A percentile compares a stretch with the other conserved stretches of the same genome.
Conservation (phyloP, 2,329 filamentous ascomycete genomes). For the Aspergillus ibericus region DNA sequence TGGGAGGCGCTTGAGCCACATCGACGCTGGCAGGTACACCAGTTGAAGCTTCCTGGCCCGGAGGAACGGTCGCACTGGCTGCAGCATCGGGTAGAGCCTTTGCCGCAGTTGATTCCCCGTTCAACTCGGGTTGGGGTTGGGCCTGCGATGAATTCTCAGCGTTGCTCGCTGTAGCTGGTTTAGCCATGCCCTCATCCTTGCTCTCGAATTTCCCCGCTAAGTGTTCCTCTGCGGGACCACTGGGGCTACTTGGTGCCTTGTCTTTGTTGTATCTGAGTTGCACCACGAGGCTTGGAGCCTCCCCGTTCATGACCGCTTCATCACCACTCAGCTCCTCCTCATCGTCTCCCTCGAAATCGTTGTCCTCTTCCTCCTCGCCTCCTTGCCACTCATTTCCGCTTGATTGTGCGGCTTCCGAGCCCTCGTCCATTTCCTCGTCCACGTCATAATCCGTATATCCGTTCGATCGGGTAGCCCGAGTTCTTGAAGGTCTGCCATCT, state of each 20-base stretch:
- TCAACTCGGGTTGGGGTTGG: conserved; percentile 7
- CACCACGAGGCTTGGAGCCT: conserved; percentile 68
- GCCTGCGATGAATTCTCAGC: conserved; percentile 3
- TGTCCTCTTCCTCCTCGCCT: conserved; percentile 72
- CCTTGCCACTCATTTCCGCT: conserved; percentile 69
- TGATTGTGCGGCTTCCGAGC: conserved; percentile 61
- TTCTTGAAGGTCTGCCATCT: conserved; percentile 44
- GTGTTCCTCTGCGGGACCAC: conserved; percentile 20
- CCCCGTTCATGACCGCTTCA: conserved; percentile 49
- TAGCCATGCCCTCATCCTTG: conserved; percentile 13
- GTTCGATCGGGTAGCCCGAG: conserved; percentile 30
- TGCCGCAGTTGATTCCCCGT: not conserved
- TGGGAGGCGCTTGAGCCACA: not conserved
- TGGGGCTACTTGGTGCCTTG: conserved; percentile 20
- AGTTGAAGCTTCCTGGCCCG: not conserved
- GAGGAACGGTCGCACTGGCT: not conserved
- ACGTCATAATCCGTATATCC: conserved; percentile 57
- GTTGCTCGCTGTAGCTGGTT: not conserved
- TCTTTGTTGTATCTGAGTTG: conserved; percentile 58
- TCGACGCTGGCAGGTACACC: not conserved
- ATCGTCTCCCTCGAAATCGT: conserved; percentile 60
- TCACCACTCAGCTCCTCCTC: conserved; percentile 45
- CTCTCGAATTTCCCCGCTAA: conserved; percentile 6
- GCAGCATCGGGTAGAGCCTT: not conserved
- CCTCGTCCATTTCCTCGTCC: conserved; percentile 65